A percentile compares a stretch with the other conserved stretches of the same genome.
Evolutionary conservation across 306 rosid species (phyloP).

Genomic region (Carpinus fangiana): DNA sequence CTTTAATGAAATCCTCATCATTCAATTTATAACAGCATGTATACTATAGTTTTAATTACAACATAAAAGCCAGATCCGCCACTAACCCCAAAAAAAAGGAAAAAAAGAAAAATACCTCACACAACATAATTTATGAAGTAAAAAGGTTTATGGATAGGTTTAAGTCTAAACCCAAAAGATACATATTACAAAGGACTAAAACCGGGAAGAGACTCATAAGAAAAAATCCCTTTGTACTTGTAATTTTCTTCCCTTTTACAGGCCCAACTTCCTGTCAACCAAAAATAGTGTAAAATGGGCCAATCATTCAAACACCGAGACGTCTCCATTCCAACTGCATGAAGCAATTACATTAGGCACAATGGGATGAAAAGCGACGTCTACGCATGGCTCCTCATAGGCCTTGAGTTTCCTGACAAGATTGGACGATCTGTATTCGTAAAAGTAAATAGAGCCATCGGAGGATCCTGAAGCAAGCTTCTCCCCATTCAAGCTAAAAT

Average conservation of each 20-base stretch:
- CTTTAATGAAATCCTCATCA: too few species aligned
- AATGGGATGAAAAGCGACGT: conserved; percentile 71
- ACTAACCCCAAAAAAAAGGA: too few species aligned
- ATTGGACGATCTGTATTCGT: conserved; percentile 65
- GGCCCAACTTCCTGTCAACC: background rate
- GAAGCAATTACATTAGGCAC: conserved; percentile 78
- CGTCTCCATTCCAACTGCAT: conserved; percentile 79
- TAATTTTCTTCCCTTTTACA: background rate
- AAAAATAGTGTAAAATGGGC: conserved; percentile 1
- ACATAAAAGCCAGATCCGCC: too few species aligned
- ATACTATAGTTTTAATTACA: too few species aligned
- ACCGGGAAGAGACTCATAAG: too few species aligned
- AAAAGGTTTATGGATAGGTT: too few species aligned
- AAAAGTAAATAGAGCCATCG: conserved; percentile 75
- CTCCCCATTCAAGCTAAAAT: conserved; percentile 76
- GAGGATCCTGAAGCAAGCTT: conserved; percentile 82
- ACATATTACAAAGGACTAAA: too few species aligned
- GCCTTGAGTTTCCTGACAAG: conserved; percentile 70
- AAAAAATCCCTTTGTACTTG: too few species aligned
- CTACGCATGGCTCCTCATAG: conserved; percentile 66
- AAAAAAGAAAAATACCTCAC: too few species aligned
- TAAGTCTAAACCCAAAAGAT: too few species aligned
- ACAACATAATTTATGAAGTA: too few species aligned
- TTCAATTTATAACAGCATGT: too few species aligned
- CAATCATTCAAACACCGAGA: conserved; percentile 60